Percentiles rank a stretch among this genome's conserved stretches.
Evolutionary conservation across 306 rosid genomes (phyloP).

Genomic region (Dryas drummondii): DNA sequence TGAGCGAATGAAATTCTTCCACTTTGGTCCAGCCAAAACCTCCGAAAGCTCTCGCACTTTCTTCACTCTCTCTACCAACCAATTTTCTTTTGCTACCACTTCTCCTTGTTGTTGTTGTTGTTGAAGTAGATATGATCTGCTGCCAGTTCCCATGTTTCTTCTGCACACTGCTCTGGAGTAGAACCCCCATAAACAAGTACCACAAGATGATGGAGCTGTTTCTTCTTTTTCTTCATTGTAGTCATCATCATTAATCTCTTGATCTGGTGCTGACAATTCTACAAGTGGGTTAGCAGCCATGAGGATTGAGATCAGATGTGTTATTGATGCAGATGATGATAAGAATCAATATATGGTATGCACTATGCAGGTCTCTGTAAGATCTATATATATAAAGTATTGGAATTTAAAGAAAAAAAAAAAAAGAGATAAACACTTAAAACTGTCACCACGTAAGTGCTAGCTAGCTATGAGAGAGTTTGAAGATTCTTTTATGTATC

Average conservation of each 20-base stretch:
- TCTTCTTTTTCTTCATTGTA: conserved; percentile 24
- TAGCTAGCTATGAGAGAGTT: not conserved
- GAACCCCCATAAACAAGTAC: conserved; percentile 27
- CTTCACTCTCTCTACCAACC: conserved; percentile 28
- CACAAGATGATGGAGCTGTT: not conserved
- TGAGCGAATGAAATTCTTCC: conserved; percentile 37
- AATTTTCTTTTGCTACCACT: conserved; percentile 16
- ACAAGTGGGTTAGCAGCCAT: conserved; percentile 20
- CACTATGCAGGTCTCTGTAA: no score
- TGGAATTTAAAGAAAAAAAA: no score
- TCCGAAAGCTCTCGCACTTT: conserved; percentile 29
- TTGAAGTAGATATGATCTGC: conserved; percentile 15
- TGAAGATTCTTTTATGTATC: not conserved
- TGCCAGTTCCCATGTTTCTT: not conserved
- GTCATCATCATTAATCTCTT: not conserved
- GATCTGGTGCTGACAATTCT: not conserved
- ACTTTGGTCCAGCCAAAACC: conserved; percentile 38
- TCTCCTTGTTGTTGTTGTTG: not conserved
- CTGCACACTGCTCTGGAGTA: not conserved
- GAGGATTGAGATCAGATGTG: not conserved
- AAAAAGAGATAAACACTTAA: not conserved
- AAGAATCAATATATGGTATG: not conserved
- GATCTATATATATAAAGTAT: no score
- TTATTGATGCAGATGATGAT: not conserved
- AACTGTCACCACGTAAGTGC: not conserved